Conservation (phyloP, 2,329 filamentous ascomycete species). For the Alternaria arbusti region DNA sequence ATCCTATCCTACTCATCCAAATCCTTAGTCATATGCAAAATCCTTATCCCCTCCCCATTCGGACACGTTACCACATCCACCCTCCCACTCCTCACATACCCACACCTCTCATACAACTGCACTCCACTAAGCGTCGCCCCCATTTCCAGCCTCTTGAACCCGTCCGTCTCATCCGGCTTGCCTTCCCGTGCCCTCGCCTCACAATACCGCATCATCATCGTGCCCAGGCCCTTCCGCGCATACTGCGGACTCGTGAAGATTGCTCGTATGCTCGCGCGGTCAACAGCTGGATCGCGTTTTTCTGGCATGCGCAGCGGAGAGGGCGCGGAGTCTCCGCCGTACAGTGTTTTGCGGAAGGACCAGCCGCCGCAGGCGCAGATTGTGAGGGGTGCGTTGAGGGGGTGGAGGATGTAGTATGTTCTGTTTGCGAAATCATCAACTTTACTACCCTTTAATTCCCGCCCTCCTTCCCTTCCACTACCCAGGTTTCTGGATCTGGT, state of each 20-base stretch:
- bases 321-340: conserved; percentile 42
- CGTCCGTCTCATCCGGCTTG: conserved; percentile 13
- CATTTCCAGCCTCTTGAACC: conserved; percentile 44
- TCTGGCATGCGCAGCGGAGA: conserved; percentile 39
- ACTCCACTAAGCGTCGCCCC: conserved; percentile 45
- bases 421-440: conserved; percentile 6
- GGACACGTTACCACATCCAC: conserved; percentile 41
- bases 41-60: conserved; percentile 41
- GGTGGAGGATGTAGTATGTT: conserved; percentile 46
- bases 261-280: conserved; percentile 44
- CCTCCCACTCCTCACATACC: conserved; percentile 43
- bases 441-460: background rate
- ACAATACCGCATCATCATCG: conserved; percentile 49
- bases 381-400: conserved; percentile 16
- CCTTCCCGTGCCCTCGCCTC: conserved; percentile 35
- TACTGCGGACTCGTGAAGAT: conserved; percentile 45
- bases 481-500: background rate
- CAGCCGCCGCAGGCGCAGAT: conserved; percentile 47
- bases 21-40: conserved; percentile 47
- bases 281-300: conserved; percentile 32
- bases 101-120: conserved; percentile 43
- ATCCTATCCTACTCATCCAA: conserved; percentile 9
- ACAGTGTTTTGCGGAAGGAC: conserved; percentile 45
- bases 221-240: conserved; percentile 40
- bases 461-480: background rate